Percentiles rank a stretch among this genome's conserved stretches.
Evolutionary conservation across 2,329 filamentous ascomycete species (phyloP).

Genomic region (Emmonsiellopsis sp.): DNA sequence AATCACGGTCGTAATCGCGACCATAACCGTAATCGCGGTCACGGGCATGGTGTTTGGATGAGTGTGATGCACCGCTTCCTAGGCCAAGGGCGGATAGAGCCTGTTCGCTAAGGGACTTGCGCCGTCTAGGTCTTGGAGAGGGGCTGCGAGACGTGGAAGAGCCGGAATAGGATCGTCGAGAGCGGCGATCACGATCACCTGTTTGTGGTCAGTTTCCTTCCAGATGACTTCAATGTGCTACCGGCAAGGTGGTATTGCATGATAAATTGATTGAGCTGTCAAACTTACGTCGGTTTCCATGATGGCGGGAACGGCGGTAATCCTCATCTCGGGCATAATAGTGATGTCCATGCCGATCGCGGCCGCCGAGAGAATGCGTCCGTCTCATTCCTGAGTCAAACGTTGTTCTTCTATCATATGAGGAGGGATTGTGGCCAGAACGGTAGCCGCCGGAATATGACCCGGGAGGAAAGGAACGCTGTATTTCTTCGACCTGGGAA

Average conservation of each 20-base stretch:
- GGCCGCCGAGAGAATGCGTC: slow-evolving; percentile 27
- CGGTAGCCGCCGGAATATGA: slow-evolving; percentile 16
- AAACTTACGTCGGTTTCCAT: slow-evolving; percentile 25
- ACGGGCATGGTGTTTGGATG: slow-evolving; percentile 55
- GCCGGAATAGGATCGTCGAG: slow-evolving; percentile 18
- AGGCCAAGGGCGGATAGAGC: slow-evolving; percentile 50
- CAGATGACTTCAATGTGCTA: not conserved
- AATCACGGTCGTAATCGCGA: slow-evolving; percentile 31
- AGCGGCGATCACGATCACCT: slow-evolving; percentile 20
- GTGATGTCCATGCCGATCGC: slow-evolving; percentile 30
- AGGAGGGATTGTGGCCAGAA: slow-evolving; percentile 1
- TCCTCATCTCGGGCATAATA: slow-evolving; percentile 21
- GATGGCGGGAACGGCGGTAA: slow-evolving; percentile 18
- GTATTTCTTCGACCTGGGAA: slow-evolving; percentile 66
- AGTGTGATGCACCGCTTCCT: slow-evolving; percentile 47
- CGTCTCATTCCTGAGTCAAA: slow-evolving; percentile 20
- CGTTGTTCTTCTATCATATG: not conserved
- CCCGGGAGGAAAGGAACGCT: slow-evolving; percentile 73
- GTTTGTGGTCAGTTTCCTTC: not conserved
- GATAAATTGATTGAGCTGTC: not conserved
- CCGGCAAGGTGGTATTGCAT: too few species aligned
- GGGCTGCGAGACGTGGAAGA: slow-evolving; percentile 32
- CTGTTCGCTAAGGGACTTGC: slow-evolving; percentile 40
- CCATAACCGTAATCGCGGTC: slow-evolving; percentile 37
- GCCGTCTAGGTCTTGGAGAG: slow-evolving; percentile 31